Evolutionary conservation across 495 filamentous ascomycete species (phyloP).

Genomic region (Thozetella sp.): DNA sequence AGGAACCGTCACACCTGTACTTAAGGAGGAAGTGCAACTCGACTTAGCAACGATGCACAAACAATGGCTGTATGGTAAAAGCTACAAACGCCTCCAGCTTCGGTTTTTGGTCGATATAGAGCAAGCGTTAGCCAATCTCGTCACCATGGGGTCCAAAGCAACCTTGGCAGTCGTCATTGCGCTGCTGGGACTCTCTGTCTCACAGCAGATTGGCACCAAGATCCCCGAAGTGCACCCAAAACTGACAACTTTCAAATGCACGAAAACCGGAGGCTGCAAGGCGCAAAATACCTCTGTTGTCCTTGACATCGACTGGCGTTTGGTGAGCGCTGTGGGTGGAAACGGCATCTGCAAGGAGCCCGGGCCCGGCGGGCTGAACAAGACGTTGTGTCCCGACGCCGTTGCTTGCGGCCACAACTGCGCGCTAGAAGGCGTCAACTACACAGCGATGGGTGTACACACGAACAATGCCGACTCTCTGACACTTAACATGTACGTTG

Average conservation of each 20-base stretch:
- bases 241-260: conserved; percentile 60
- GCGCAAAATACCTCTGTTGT: conserved; percentile 54
- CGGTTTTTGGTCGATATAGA: not conserved
- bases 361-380: conserved; percentile 46
- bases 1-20: not conserved
- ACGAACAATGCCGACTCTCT: conserved; percentile 45
- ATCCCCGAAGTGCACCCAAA: conserved; percentile 49
- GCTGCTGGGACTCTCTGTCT: not conserved
- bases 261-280: conserved; percentile 51
- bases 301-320: conserved; percentile 50
- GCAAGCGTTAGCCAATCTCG: not conserved
- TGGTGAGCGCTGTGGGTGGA: conserved; percentile 9
- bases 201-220: conserved; percentile 19
- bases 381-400: conserved; percentile 51
- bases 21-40: not conserved
- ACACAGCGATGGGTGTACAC: conserved; percentile 42
- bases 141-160: not conserved
- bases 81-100: not conserved
- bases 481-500: conserved; percentile 57
- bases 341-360: conserved; percentile 13
- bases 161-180: not conserved
- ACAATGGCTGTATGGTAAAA: not conserved
- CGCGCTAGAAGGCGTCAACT: conserved; percentile 53
- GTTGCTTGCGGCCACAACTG: conserved; percentile 52
- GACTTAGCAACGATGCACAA: not conserved